These are phyloP conservation scores for Cercophora sp. DNA, from an alignment of 495 filamentous ascomycete genomes.

Conservation along the genomic window DNA sequence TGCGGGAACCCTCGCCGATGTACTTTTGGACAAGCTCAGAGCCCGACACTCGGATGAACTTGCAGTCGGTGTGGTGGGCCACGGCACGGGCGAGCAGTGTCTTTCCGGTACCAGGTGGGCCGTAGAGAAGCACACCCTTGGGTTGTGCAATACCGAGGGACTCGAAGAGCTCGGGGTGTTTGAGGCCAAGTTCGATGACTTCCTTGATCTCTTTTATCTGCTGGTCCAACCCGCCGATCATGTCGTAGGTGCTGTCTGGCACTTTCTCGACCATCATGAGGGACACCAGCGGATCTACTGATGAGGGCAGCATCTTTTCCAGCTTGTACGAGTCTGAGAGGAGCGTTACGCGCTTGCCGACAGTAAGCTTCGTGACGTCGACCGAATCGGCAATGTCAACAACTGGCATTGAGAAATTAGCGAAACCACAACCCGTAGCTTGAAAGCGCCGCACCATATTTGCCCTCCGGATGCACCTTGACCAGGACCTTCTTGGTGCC, in stretches of 20 bases:
- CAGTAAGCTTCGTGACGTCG: conserved; percentile 90
- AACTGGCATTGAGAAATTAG: conserved; percentile 50
- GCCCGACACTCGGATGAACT: conserved; percentile 96
- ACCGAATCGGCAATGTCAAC: conserved; percentile 95
- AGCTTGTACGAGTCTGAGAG: conserved; percentile 96
- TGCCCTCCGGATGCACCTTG: conserved; percentile 98
- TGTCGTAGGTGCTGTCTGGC: conserved; percentile 98
- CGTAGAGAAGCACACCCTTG: conserved; percentile 95
- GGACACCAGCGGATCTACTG: conserved; percentile 97
- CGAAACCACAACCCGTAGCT: neutral
- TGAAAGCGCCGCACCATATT: conserved; percentile 75
- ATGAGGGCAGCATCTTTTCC: conserved; percentile 95
- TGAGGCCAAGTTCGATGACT: conserved; percentile 96
- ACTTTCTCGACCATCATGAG: conserved; percentile 99
- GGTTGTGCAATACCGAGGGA: conserved; percentile 97
- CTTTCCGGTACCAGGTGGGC: conserved; percentile 95
- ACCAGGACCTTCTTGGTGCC: conserved; percentile 98
- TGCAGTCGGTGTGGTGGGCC: conserved; percentile 96
- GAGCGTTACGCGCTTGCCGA: conserved; percentile 95
- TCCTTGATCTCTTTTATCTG: conserved; percentile 99
- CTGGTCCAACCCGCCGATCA: conserved; percentile 98
- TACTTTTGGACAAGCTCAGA: conserved; percentile 99
- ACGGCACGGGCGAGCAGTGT: conserved; percentile 93
- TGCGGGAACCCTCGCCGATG: conserved; percentile 95
- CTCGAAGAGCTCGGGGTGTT: conserved; percentile 98